Evolutionary conservation across 1,139 yeast genomes (phyloP).

Genomic region (Yamadazyma diospyri): DNA sequence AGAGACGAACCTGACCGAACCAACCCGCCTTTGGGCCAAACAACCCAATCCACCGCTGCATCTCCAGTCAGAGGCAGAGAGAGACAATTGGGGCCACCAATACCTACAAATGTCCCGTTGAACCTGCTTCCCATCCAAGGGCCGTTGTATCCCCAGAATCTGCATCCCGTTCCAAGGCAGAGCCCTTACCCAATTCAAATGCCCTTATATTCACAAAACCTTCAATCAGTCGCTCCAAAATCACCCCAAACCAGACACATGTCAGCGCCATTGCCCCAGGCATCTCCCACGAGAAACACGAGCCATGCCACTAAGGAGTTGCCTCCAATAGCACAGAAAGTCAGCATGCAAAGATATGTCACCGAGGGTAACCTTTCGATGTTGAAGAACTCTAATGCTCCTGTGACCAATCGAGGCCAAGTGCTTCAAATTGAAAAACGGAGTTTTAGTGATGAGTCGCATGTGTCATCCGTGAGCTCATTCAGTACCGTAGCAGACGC

Average conservation of each 20-base stretch:
- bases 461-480: slow-evolving; percentile 36
- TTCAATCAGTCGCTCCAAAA: background rate
- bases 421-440: slow-evolving; percentile 25
- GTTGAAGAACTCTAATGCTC: slow-evolving; percentile 14
- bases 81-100: background rate
- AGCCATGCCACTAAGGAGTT: slow-evolving; percentile 8
- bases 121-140: too few relatives aligned
- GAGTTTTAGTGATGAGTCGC: slow-evolving; percentile 37
- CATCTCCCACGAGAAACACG: slow-evolving; percentile 3
- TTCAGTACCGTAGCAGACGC: slow-evolving; percentile 37
- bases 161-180: background rate
- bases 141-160: background rate
- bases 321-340: slow-evolving; percentile 10
- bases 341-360: slow-evolving; percentile 12
- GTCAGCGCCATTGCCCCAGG: slow-evolving; percentile 8
- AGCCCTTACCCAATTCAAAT: background rate
- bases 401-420: slow-evolving; percentile 8
- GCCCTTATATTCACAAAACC: background rate
- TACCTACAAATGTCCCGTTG: background rate
- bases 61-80: slow-evolving; percentile 2
- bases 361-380: slow-evolving; percentile 14
- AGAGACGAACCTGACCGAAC: slow-evolving; percentile 6
- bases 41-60: background rate
- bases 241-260: slow-evolving; percentile 3
- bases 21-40: slow-evolving; percentile 1